phyloP scores from a whole-genome alignment of 306 rosid species.

The Quillaja saponaria region DNA sequence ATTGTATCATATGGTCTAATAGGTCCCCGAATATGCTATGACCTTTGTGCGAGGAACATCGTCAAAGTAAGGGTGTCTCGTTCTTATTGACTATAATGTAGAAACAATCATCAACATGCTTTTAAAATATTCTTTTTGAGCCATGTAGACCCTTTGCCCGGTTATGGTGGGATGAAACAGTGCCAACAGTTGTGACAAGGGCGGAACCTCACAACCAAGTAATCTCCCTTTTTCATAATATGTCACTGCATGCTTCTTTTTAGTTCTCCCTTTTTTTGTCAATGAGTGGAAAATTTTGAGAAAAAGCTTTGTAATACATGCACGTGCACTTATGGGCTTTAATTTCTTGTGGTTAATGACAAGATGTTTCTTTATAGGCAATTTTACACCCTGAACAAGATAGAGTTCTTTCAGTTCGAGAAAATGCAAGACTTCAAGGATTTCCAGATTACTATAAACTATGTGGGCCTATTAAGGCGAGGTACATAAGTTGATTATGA shows the following conservation, averaged over 20 bases:
- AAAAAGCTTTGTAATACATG: neutral
- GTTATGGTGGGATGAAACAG: constrained; percentile 97
- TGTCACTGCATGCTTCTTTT: too few species aligned
- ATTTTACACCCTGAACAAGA: constrained; percentile 82
- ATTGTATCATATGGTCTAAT: too few species aligned
- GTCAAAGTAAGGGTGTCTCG: too few species aligned
- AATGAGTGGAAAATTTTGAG: neutral
- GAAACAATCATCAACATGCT: too few species aligned
- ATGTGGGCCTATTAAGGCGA: constrained; percentile 69
- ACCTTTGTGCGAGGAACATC: constrained; percentile 71
- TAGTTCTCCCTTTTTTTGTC: too few species aligned
- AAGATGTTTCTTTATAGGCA: constrained; percentile 54
- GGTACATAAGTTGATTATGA: too few species aligned
- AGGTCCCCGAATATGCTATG: constrained; percentile 83
- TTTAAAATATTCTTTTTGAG: too few species aligned
- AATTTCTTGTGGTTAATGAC: neutral
- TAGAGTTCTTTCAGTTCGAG: constrained; percentile 67
- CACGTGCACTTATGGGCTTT: neutral
- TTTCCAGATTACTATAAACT: constrained; percentile 78
- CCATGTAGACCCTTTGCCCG: constrained; percentile 76
- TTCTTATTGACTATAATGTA: too few species aligned
- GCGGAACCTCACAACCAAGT: constrained; percentile 79
- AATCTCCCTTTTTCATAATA: neutral
- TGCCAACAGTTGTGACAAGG: constrained; percentile 77
- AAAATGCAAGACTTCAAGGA: constrained; percentile 95